Conservation (phyloP, 1,139 yeast genomes). For the Trichomonascaceae sp. region DNA sequence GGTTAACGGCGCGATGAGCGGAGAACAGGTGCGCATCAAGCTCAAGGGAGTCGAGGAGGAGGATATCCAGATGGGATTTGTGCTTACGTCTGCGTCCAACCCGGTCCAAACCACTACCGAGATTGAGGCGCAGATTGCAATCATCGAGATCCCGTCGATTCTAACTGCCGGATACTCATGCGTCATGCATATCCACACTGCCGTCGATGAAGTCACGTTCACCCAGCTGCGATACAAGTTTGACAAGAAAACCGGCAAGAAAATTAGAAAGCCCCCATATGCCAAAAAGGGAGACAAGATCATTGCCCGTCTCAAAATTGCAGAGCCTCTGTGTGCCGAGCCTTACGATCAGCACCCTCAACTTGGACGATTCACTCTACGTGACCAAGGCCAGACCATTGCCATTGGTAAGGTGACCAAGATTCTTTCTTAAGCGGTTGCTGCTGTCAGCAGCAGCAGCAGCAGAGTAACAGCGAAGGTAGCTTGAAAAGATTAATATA, state of each 20-base stretch:
- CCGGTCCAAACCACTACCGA: slow-evolving; percentile 87
- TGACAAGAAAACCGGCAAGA: slow-evolving; percentile 94
- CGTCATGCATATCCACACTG: slow-evolving; percentile 98
- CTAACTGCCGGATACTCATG: slow-evolving; percentile 92
- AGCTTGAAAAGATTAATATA: no score
- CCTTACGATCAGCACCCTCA: slow-evolving; percentile 86
- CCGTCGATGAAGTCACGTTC: slow-evolving; percentile 87
- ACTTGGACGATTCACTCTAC: slow-evolving; percentile 91
- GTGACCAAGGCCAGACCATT: slow-evolving; percentile 96
- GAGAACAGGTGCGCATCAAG: slow-evolving; percentile 93
- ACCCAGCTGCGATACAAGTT: slow-evolving; percentile 78
- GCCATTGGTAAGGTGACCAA: slow-evolving; percentile 88
- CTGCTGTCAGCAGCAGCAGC: not conserved
- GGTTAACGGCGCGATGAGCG: slow-evolving; percentile 80
- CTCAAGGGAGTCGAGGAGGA: slow-evolving; percentile 95
- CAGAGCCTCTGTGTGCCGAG: slow-evolving; percentile 85
- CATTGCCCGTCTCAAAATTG: slow-evolving; percentile 77
- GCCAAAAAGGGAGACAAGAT: slow-evolving; percentile 99
- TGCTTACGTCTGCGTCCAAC: slow-evolving; percentile 66
- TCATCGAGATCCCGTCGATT: slow-evolving; percentile 89
- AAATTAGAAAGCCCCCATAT: slow-evolving; percentile 91
- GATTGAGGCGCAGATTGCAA: slow-evolving; percentile 94
- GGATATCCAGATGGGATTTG: slow-evolving; percentile 84
- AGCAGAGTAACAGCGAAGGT: no score
- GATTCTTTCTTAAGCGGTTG: slow-evolving; percentile 20